Evolutionary conservation across 2,329 filamentous ascomycete species (phyloP).

Genomic region (Botryotinia convoluta): DNA sequence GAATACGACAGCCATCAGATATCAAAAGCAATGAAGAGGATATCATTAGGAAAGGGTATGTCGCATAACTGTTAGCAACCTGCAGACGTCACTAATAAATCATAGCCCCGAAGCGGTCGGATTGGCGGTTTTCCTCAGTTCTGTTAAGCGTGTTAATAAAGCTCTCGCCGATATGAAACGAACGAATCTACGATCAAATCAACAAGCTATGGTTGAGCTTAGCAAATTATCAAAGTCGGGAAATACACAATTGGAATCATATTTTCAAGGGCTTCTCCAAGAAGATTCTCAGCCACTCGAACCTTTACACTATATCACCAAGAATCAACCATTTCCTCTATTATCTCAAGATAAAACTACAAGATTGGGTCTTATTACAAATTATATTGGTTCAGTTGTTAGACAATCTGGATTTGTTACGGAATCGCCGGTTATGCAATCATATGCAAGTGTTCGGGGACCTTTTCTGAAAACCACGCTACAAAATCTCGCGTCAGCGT

Average conservation of each 20-base stretch:
- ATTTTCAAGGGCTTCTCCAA: conserved; percentile 75
- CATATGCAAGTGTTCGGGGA: conserved; percentile 83
- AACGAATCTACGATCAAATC: conserved; percentile 89
- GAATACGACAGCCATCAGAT: conserved; percentile 84
- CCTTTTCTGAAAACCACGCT: conserved; percentile 81
- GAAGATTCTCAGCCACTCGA: conserved; percentile 81
- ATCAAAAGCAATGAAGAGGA: conserved; percentile 89
- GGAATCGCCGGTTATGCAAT: conserved; percentile 71
- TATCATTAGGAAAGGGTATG: conserved; percentile 73
- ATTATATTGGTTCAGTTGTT: conserved; percentile 65
- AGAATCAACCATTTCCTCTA: conserved; percentile 79
- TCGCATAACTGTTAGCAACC: neutral
- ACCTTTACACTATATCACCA: conserved; percentile 88
- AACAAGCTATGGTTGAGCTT: conserved; percentile 81
- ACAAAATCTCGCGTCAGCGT: conserved; percentile 83
- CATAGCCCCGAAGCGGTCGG: conserved; percentile 74
- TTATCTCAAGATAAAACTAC: conserved; percentile 73
- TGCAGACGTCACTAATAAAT: conserved; percentile 22
- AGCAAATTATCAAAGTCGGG: conserved; percentile 74
- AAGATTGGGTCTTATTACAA: conserved; percentile 75
- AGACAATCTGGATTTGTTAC: conserved; percentile 47
- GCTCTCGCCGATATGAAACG: conserved; percentile 81
- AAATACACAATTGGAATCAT: conserved; percentile 76
- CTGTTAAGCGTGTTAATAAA: conserved; percentile 83
- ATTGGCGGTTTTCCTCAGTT: conserved; percentile 79